These are phyloP conservation scores for Cladosporium sp. DNA, from an alignment of 2,329 filamentous ascomycete genomes.

Conservation along the genomic window DNA sequence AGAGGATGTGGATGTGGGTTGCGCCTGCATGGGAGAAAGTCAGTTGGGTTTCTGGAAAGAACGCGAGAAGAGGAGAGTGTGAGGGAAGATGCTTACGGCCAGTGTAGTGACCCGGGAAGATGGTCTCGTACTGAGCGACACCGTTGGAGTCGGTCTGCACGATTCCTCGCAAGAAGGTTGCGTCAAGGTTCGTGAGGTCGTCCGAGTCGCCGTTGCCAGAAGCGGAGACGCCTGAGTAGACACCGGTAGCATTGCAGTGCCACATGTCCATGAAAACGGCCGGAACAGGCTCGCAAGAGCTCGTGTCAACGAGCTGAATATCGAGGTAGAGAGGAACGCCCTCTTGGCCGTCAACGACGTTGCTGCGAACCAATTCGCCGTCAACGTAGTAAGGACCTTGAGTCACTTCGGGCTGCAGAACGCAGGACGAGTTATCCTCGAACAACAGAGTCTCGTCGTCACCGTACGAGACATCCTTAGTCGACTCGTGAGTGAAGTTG, in stretches of 20 bases:
- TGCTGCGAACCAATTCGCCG: constrained; percentile 34
- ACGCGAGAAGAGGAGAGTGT: not conserved
- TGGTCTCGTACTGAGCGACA: constrained; percentile 36
- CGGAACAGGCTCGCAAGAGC: constrained; percentile 38
- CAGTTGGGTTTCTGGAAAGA: not conserved
- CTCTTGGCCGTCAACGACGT: constrained; percentile 38
- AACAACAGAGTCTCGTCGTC: constrained; percentile 15
- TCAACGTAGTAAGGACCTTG: constrained; percentile 31
- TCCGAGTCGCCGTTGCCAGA: constrained; percentile 38
- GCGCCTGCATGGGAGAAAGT: constrained; percentile 16
- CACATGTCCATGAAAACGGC: constrained; percentile 41
- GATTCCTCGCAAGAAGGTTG: constrained; percentile 37
- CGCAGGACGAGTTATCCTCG: constrained; percentile 22
- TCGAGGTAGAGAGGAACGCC: constrained; percentile 40
- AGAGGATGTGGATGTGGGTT: constrained; percentile 36
- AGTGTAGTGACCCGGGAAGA: constrained; percentile 39
- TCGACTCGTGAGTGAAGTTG: constrained; percentile 23
- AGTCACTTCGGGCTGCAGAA: constrained; percentile 25
- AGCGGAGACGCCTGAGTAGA: constrained; percentile 36
- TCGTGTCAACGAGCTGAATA: constrained; percentile 40
- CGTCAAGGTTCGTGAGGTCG: constrained; percentile 31
- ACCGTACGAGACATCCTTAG: constrained; percentile 19
- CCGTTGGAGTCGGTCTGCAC: constrained; percentile 36
- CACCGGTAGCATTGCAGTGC: constrained; percentile 45
- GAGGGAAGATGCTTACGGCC: constrained; percentile 23